Evolutionary conservation across 2,329 filamentous ascomycete genomes (phyloP), one percentile per base, ranked within the genome.

Genomic region (Triangularia setosa): DNA sequence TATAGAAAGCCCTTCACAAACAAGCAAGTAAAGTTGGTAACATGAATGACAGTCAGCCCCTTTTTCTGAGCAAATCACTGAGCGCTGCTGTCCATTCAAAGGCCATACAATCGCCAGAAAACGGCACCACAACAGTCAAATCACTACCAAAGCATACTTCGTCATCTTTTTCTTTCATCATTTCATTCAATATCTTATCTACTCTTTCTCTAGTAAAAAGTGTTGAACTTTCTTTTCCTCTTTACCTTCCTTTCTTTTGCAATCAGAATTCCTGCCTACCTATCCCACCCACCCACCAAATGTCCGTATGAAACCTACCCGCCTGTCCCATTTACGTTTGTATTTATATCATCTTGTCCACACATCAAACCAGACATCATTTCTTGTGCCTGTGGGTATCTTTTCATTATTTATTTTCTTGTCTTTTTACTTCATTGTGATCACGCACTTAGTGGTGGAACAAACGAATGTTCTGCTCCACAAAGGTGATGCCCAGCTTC

Each of bases 401-500:
- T 64, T n/a, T 44, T 61, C 18, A 27, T 63, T 35, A 40, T 64
- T 18, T 58, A 57, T 44, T 60, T 59, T 63, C 40, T 48, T 18
- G n/a, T 48, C 18, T 48, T 16, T 21, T 23, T 23, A 48, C 5
- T 23, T 48, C n/a, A 48, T 48, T 48, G 40, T 48, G 6, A 40
- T 30, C 53, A 24, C 53, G 28, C 48, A 60, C 25, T 77, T 90
- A 98, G 80, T 98, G 94, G 79, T 97, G 94, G 88, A 98, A 98
- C 69, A 98, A 84, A 72, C 95, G 88, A 65, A 91, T 90, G 76
- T 90, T 92, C 84, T 99, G 95, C 84, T 99, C 93, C 40, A 98
- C 90, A 79, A 98, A 97, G 54, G 90, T 93, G 73, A 98, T 96
- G 62, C 90, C 91, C 69, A 96, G 83, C 81, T 94, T 92, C 82